Conservation (phyloP, 31 red algal genomes). For the Odonthalia washingtoniensis region DNA sequence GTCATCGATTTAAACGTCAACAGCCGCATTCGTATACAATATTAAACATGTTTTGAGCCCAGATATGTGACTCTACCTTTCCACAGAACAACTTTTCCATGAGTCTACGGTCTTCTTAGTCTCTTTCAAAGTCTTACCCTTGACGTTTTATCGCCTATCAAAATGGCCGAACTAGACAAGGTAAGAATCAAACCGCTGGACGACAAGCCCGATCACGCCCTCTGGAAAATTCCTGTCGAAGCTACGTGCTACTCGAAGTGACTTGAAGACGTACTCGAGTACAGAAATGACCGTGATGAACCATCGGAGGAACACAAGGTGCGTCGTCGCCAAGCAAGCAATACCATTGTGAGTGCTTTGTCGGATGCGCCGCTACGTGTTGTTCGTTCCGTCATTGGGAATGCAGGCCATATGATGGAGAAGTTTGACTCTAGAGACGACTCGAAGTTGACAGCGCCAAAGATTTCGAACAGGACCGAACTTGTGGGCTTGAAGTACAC, state of each 20-base stretch:
- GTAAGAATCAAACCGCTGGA: conserved; percentile 18
- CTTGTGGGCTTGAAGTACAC: conserved; percentile 1
- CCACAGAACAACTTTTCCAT: too few species aligned
- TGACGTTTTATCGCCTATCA: too few species aligned
- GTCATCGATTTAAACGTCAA: too few species aligned
- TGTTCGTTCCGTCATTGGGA: conserved; percentile 15
- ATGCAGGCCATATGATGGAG: conserved; percentile 6
- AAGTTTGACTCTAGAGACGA: background rate
- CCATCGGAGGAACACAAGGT: background rate
- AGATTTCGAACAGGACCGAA: conserved; percentile 24
- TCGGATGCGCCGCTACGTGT: conserved; percentile 13
- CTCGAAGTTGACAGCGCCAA: conserved; percentile 18
- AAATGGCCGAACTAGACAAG: too few species aligned
- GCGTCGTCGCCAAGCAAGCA: conserved; percentile 4
- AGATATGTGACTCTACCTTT: too few species aligned
- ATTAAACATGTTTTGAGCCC: too few species aligned
- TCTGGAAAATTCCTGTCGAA: conserved; percentile 15
- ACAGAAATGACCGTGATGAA: background rate
- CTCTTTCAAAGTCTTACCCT: too few species aligned
- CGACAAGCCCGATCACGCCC: background rate
- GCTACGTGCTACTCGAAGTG: conserved; percentile 8
- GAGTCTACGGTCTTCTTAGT: too few species aligned
- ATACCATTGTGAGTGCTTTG: conserved; percentile 8
- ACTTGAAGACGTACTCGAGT: background rate
- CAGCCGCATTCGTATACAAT: too few species aligned